These are phyloP conservation scores for Carpinus fangiana DNA, from an alignment of 306 rosid genomes.

Conservation along the genomic window DNA sequence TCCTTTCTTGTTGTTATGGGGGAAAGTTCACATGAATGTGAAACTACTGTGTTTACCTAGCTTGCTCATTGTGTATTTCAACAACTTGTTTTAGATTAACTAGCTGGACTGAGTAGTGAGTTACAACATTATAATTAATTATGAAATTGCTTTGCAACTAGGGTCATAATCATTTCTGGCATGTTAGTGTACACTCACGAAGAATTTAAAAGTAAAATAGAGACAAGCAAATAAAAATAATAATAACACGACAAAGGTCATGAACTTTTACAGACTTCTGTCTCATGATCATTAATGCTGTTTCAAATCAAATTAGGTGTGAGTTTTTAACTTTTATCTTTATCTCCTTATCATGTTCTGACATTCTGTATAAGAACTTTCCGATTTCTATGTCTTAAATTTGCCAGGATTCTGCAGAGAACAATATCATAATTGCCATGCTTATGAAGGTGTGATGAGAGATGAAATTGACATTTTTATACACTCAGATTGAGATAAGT, in stretches of 20 bases:
- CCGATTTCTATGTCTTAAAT: not conserved
- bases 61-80: not conserved
- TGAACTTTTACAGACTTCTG: not conserved
- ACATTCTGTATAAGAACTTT: slow-evolving; percentile 3
- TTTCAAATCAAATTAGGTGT: not conserved
- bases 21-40: not conserved
- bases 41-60: not conserved
- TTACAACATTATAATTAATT: not conserved
- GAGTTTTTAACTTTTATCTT: not conserved
- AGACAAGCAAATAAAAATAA: not conserved
- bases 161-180: not conserved
- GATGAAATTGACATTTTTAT: slow-evolving; percentile 3
- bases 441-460: not conserved
- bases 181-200: not conserved
- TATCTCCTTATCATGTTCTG: not conserved
- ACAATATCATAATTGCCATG: not conserved
- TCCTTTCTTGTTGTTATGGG: not conserved
- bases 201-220: not conserved
- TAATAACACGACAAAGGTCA: not conserved
- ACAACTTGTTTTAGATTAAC: not conserved
- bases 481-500: not conserved
- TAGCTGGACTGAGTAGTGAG: not conserved
- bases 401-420: not conserved
- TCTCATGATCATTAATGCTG: not conserved
- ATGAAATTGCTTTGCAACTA: not conserved